Conservation (phyloP, 2,329 filamentous ascomycete species). For the Aspergillus sp. region DNA sequence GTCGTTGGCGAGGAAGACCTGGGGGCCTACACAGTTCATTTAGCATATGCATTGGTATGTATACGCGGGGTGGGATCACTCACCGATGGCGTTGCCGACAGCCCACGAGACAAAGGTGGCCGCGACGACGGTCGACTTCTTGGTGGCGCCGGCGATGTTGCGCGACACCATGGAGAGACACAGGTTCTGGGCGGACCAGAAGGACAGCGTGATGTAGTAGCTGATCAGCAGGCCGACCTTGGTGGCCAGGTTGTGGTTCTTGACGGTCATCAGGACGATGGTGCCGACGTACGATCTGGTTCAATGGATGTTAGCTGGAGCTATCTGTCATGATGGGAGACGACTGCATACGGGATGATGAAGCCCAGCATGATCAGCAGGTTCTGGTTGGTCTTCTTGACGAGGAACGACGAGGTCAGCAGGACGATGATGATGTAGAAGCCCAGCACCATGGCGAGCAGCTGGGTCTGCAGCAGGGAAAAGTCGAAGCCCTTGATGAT, state of each 20-base stretch:
- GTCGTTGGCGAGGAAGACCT: conserved; percentile 63
- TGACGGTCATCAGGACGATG: conserved; percentile 68
- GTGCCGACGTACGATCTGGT: conserved; percentile 67
- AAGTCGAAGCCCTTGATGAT: conserved; percentile 72
- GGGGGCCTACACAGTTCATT: conserved; percentile 55
- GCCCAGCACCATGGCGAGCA: conserved; percentile 71
- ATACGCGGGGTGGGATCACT: conserved; percentile 9
- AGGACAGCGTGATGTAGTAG: conserved; percentile 75
- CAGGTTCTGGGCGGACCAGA: conserved; percentile 72
- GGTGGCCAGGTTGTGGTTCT: conserved; percentile 56
- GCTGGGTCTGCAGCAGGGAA: conserved; percentile 64
- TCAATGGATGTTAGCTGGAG: background rate
- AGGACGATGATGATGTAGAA: conserved; percentile 72
- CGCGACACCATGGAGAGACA: conserved; percentile 66
- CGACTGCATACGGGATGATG: conserved; percentile 58
- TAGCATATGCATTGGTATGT: no score
- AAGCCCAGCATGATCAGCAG: conserved; percentile 65
- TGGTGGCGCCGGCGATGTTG: conserved; percentile 72
- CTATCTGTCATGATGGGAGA: background rate
- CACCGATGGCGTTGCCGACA: conserved; percentile 65
- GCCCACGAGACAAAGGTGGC: conserved; percentile 71
- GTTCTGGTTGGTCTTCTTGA: conserved; percentile 69
- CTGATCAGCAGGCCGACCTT: conserved; percentile 67
- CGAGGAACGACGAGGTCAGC: conserved; percentile 64
- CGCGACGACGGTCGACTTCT: conserved; percentile 67